Evolutionary conservation across 805 yeast genomes (phyloP).

Genomic region (Dipodascus albidus): DNA sequence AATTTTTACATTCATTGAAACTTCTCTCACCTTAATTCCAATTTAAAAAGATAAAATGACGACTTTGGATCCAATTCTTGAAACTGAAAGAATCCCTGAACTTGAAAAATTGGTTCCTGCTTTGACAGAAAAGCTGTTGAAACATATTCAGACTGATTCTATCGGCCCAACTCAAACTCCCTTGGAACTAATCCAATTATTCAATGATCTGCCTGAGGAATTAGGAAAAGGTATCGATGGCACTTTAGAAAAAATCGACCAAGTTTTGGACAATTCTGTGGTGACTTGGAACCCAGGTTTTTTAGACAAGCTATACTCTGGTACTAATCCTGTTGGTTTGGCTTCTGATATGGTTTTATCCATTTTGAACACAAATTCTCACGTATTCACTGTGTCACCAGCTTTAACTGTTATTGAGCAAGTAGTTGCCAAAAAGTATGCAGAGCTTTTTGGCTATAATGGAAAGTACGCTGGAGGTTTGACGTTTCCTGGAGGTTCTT

Average conservation of each 20-base stretch:
- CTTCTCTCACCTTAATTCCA: too few species aligned
- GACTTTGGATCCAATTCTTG: not conserved
- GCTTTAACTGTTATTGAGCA: constrained; percentile 67
- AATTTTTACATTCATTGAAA: too few species aligned
- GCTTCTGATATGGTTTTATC: constrained; percentile 59
- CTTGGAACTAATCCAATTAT: not conserved
- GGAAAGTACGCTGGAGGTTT: constrained; percentile 60
- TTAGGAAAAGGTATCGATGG: constrained; percentile 32
- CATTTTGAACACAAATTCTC: constrained; percentile 69
- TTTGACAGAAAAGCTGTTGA: not conserved
- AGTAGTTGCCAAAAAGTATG: constrained; percentile 55
- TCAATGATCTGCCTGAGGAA: not conserved
- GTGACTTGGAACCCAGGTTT: constrained; percentile 85
- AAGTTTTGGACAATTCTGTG: constrained; percentile 53
- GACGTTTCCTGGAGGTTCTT: constrained; percentile 80
- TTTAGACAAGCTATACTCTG: constrained; percentile 71
- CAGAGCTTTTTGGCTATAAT: constrained; percentile 48
- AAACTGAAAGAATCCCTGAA: not conserved
- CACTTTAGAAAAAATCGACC: constrained; percentile 39
- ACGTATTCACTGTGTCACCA: constrained; percentile 76
- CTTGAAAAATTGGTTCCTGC: not conserved
- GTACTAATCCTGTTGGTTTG: constrained; percentile 78
- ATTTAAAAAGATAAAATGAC: not conserved
- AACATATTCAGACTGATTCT: not conserved
- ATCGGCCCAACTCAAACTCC: not conserved